Percentiles rank a stretch among this genome's conserved stretches.
Evolutionary conservation across 2,329 filamentous ascomycete genomes (phyloP).

Genomic region (Lachnellula suecica): DNA sequence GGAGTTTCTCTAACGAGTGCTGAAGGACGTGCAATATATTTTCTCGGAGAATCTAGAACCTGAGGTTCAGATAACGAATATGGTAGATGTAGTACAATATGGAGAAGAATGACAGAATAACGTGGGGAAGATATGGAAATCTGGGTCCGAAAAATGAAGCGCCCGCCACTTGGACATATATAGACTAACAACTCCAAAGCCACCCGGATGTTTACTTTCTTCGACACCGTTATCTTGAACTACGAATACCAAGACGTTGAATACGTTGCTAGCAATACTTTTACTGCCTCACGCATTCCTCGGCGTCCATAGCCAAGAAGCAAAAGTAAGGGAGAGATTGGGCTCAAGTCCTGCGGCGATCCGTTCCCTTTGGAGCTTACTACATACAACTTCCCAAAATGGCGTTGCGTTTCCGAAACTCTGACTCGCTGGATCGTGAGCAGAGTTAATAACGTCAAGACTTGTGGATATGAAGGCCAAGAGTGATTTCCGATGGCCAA

Average conservation of each 20-base stretch:
- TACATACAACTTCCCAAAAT: slow-evolving; percentile 7
- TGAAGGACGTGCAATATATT: not conserved
- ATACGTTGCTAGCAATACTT: slow-evolving; percentile 8
- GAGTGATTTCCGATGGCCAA: too few species aligned
- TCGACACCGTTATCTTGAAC: slow-evolving; percentile 1
- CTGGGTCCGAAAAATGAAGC: not conserved
- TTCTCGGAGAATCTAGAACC: not conserved
- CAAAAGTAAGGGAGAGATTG: slow-evolving; percentile 1
- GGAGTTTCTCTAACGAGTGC: not conserved
- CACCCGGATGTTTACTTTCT: not conserved
- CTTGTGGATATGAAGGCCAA: too few species aligned
- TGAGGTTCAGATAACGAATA: too few species aligned
- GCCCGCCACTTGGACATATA: not conserved
- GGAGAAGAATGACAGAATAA: not conserved
- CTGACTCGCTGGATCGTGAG: slow-evolving; percentile 4
- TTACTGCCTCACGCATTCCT: slow-evolving; percentile 6
- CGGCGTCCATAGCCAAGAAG: slow-evolving; percentile 5
- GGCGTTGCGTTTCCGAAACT: not conserved
- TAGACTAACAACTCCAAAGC: not conserved
- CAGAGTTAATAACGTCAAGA: too few species aligned
- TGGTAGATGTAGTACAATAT: not conserved
- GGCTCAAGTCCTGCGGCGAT: slow-evolving; percentile 14
- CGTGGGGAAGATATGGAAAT: not conserved
- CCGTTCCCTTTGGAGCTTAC: slow-evolving; percentile 14
- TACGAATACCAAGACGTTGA: slow-evolving; percentile 7